Percentiles rank a stretch among this genome's conserved stretches.
These are phyloP conservation scores for Gracilaria domingensis DNA, from an alignment of 23 red algal species.

Conservation along the genomic window DNA sequence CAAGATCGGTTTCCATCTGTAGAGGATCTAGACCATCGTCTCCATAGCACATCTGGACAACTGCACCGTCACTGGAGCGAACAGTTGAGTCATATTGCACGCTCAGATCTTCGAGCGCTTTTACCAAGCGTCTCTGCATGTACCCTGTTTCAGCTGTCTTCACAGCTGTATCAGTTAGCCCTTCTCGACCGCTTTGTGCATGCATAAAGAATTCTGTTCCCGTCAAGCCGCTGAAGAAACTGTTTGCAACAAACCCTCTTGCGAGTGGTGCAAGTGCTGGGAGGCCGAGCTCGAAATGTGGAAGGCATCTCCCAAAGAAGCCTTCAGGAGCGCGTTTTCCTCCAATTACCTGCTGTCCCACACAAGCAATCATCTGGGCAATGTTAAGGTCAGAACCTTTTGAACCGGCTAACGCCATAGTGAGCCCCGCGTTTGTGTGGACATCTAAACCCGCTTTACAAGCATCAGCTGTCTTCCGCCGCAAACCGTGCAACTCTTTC, in stretches of 20 bases:
- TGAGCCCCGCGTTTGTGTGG: slow-evolving; percentile 81
- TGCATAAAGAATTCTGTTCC: slow-evolving; percentile 99
- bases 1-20: slow-evolving; percentile 85
- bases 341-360: slow-evolving; percentile 97
- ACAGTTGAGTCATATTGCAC: slow-evolving; percentile 97
- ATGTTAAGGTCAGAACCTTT: slow-evolving; percentile 99
- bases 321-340: slow-evolving; percentile 90
- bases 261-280: slow-evolving; percentile 82
- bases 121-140: slow-evolving; percentile 90
- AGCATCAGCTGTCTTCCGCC: slow-evolving; percentile 80
- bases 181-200: slow-evolving; percentile 94
- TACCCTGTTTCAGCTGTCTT: slow-evolving; percentile 99
- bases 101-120: slow-evolving; percentile 96
- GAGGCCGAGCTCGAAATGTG: slow-evolving; percentile 89
- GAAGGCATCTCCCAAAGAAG: slow-evolving; percentile 89
- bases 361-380: slow-evolving; percentile 99
- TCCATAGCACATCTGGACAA: slow-evolving; percentile 93
- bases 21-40: slow-evolving; percentile 94
- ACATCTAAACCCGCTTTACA: slow-evolving; percentile 76
- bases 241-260: slow-evolving; percentile 98
- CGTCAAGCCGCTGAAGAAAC: slow-evolving; percentile 93
- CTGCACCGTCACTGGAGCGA: slow-evolving; percentile 82
- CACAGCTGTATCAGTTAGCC: slow-evolving; percentile 98
- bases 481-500: slow-evolving; percentile 80
- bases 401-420: slow-evolving; percentile 94